Evolutionary conservation across 192 early-diverging fungal species (phyloP).

Genomic region (Coemansia sp.): DNA sequence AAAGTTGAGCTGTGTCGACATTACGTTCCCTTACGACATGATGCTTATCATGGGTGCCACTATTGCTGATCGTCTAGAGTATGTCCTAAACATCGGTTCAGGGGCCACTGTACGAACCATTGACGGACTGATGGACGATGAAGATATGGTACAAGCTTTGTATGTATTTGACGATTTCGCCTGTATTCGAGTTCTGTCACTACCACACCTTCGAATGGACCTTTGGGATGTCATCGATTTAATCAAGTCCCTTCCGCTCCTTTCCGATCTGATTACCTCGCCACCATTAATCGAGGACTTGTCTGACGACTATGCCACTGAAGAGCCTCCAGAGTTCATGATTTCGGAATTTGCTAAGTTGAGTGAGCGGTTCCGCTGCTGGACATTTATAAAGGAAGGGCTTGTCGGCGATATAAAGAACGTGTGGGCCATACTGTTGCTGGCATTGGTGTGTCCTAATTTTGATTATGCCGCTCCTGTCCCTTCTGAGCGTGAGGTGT

Average conservation of each 20-base stretch:
- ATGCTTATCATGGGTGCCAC: too few species aligned
- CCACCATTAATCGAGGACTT: background rate
- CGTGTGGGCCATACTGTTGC: too few species aligned
- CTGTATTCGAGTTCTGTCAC: background rate
- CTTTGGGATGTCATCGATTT: background rate
- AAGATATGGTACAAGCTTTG: too few species aligned
- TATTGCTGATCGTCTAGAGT: background rate
- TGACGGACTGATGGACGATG: too few species aligned
- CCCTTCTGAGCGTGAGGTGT: background rate
- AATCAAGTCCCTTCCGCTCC: background rate
- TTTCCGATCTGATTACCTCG: background rate
- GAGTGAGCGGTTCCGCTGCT: background rate
- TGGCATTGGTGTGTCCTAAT: background rate
- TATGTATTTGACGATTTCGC: too few species aligned
- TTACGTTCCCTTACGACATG: too few species aligned
- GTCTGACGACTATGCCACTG: background rate
- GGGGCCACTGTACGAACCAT: too few species aligned
- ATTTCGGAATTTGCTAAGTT: background rate
- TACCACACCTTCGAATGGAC: background rate
- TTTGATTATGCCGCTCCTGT: background rate
- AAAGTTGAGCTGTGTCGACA: background rate
- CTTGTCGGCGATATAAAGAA: too few species aligned
- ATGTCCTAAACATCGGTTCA: background rate
- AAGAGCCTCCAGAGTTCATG: background rate
- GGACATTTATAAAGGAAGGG: too few species aligned